Percentiles rank a stretch among this genome's conserved stretches.
Conservation (phyloP, 1,284 basidiomycete genomes). For the Pisolithus thermaeus region DNA sequence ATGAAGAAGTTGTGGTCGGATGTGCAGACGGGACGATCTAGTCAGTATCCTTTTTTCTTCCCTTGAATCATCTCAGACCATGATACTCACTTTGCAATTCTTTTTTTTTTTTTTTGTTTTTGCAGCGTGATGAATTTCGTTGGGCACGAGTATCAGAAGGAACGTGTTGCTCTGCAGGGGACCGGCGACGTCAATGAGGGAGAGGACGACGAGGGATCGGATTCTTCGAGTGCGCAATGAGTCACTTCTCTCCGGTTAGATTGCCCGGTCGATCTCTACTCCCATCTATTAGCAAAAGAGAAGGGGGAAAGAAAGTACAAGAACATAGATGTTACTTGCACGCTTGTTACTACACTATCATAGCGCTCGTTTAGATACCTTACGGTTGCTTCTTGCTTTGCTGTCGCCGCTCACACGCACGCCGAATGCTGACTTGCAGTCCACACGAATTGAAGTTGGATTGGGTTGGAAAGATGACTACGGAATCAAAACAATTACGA, state of each 20-base stretch:
- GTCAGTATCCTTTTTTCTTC: constrained; percentile 39
- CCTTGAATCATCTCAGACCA: background rate
- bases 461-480: no score
- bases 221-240: constrained; percentile 9
- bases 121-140: constrained; percentile 54
- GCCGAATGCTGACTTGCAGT: background rate
- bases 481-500: background rate
- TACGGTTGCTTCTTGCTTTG: background rate
- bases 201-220: constrained; percentile 11
- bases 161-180: constrained; percentile 6
- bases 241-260: background rate
- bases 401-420: background rate
- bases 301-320: no score
- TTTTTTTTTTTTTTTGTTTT: background rate
- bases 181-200: background rate
- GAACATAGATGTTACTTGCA: background rate
- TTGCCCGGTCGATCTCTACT: background rate
- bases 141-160: constrained; percentile 41
- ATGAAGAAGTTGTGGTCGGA: constrained; percentile 80
- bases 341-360: background rate
- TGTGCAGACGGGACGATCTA: constrained; percentile 87
- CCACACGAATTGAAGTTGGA: no score
- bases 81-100: background rate
- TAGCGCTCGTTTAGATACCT: background rate
- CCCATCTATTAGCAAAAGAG: no score